Conservation (phyloP, 768 basidiomycete species). For the Tremella yokohamensis region DNA sequence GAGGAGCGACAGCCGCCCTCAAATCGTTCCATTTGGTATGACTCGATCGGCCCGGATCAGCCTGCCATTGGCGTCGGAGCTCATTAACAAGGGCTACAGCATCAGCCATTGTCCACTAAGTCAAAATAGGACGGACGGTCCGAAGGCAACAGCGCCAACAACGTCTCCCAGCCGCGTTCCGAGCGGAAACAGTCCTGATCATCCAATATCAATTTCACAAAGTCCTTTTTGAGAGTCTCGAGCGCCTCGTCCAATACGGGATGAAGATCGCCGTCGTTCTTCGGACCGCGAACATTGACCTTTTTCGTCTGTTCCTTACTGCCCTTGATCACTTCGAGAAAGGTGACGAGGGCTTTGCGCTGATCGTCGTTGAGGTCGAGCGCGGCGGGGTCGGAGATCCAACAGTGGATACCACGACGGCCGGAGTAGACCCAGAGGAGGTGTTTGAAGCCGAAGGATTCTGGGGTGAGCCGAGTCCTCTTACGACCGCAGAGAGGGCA, state of each 20-base stretch:
- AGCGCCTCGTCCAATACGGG: slow-evolving; percentile 63
- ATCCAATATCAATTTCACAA: slow-evolving; percentile 64
- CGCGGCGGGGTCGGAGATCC: slow-evolving; percentile 87
- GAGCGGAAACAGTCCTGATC: slow-evolving; percentile 81
- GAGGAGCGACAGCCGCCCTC: slow-evolving; percentile 8
- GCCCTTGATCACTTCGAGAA: slow-evolving; percentile 76
- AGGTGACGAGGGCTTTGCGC: slow-evolving; percentile 78
- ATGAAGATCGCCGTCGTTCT: slow-evolving; percentile 57
- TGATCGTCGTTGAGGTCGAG: slow-evolving; percentile 88
- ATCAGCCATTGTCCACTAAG: not conserved
- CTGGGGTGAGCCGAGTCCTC: slow-evolving; percentile 34
- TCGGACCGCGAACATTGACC: slow-evolving; percentile 63
- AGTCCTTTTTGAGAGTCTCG: slow-evolving; percentile 58
- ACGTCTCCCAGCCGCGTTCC: slow-evolving; percentile 67
- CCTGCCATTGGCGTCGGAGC: slow-evolving; percentile 63
- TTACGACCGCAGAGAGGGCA: too few species aligned
- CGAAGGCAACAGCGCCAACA: slow-evolving; percentile 68
- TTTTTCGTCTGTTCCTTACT: slow-evolving; percentile 77
- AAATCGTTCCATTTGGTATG: slow-evolving; percentile 72
- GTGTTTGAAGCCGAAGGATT: slow-evolving; percentile 85
- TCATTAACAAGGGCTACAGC: slow-evolving; percentile 8
- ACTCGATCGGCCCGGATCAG: slow-evolving; percentile 59
- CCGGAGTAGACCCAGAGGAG: slow-evolving; percentile 98
- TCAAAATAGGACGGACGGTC: slow-evolving; percentile 51
- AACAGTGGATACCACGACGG: slow-evolving; percentile 94